phyloP scores from a whole-genome alignment of 306 rosid species.

The Inga laurina region DNA sequence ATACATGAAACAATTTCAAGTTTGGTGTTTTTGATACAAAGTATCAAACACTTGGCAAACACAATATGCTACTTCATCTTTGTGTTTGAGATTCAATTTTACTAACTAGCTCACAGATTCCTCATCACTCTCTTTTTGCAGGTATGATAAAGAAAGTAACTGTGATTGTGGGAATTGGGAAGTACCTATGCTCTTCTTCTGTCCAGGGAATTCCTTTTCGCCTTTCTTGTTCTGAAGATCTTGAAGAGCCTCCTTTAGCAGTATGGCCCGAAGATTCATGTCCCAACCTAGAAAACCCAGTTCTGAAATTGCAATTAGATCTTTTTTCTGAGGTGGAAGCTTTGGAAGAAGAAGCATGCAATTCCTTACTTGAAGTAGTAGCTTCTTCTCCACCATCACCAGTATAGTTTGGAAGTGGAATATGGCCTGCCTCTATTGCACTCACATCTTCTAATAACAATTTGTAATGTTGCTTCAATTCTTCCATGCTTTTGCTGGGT shows the following conservation, averaged over 20 bases:
- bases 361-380: constrained; percentile 58
- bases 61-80: neutral
- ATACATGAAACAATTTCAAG: neutral
- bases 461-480: constrained; percentile 74
- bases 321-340: constrained; percentile 65
- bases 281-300: constrained; percentile 68
- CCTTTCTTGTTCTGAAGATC: constrained; percentile 89
- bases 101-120: neutral
- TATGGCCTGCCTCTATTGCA: constrained; percentile 79
- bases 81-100: neutral
- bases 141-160: neutral
- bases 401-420: constrained; percentile 64
- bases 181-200: constrained; percentile 97
- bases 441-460: constrained; percentile 70
- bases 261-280: constrained; percentile 61
- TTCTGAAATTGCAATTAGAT: constrained; percentile 60
- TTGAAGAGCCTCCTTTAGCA: constrained; percentile 77
- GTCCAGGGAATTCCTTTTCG: constrained; percentile 99
- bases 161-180: constrained; percentile 6
- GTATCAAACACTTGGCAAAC: neutral
- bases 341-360: constrained; percentile 57
- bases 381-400: constrained; percentile 52
- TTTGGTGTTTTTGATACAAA: neutral
- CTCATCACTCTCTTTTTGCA: neutral
- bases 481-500: constrained; percentile 71